Conservation (phyloP, 768 basidiomycete species). For the Mycena haematopus region DNA sequence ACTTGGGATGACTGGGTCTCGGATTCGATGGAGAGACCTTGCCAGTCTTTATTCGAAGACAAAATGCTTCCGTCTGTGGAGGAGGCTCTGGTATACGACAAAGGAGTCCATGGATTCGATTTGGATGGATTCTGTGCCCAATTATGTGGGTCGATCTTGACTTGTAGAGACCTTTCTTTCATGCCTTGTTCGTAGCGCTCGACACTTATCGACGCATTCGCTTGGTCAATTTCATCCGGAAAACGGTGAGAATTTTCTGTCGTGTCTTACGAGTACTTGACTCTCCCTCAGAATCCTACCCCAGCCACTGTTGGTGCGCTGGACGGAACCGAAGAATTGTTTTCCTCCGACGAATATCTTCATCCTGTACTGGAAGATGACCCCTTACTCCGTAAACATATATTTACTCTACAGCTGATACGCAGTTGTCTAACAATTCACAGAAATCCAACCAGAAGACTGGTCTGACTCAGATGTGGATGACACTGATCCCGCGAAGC, state of each 20-base stretch:
- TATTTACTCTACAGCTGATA: not conserved
- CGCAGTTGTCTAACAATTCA: slow-evolving; percentile 14
- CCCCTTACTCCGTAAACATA: slow-evolving; percentile 84
- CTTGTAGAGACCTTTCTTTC: slow-evolving; percentile 4
- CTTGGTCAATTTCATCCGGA: slow-evolving; percentile 74
- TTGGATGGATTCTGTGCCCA: slow-evolving; percentile 55
- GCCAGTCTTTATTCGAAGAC: slow-evolving; percentile 80
- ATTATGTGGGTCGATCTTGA: slow-evolving; percentile 55
- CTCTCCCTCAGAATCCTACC: slow-evolving; percentile 55
- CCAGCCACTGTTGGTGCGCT: slow-evolving; percentile 53
- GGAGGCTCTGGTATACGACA: slow-evolving; percentile 70
- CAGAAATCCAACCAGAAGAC: slow-evolving; percentile 71
- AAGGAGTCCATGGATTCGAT: slow-evolving; percentile 64
- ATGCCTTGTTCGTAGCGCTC: slow-evolving; percentile 12
- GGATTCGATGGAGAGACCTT: slow-evolving; percentile 62
- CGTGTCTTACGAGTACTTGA: not conserved
- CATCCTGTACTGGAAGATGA: slow-evolving; percentile 86
- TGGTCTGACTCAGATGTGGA: slow-evolving; percentile 84
- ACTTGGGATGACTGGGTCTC: slow-evolving; percentile 85
- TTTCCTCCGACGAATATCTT: slow-evolving; percentile 80
- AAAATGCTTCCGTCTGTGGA: slow-evolving; percentile 62
- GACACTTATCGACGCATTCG: slow-evolving; percentile 49
- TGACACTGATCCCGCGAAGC: slow-evolving; percentile 46
- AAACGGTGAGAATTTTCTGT: slow-evolving; percentile 46
- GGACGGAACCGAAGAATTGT: slow-evolving; percentile 65